These are phyloP conservation scores for Eurotiales sp. DNA, from an alignment of 2,329 filamentous ascomycete genomes.

Conservation along the genomic window DNA sequence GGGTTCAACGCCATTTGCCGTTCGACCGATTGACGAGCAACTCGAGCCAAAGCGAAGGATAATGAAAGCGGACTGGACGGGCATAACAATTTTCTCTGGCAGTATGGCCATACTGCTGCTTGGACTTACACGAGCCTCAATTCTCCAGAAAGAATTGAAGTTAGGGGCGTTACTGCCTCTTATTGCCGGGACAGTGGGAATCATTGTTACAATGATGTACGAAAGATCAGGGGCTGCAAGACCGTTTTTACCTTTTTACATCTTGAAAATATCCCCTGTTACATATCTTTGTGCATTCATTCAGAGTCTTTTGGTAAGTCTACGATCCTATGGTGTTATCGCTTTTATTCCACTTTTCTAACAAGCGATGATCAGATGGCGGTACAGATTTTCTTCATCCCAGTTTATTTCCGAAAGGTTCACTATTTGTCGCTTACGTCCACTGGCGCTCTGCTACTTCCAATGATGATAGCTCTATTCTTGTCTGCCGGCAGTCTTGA, in stretches of 20 bases:
- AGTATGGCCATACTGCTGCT: conserved; percentile 9
- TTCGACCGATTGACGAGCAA: conserved; percentile 7
- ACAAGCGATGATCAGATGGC: conserved; percentile 7
- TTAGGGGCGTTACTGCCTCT: conserved; percentile 6
- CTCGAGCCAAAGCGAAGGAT: conserved; percentile 1
- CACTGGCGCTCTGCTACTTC: conserved; percentile 1
- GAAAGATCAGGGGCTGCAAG: conserved; percentile 9
- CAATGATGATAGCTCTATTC: conserved; percentile 3
- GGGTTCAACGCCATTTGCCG: neutral
- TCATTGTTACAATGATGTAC: conserved; percentile 7
- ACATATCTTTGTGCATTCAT: conserved; percentile 10
- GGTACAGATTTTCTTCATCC: conserved; percentile 7
- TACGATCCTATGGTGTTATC: too few species aligned
- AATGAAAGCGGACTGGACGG: conserved; percentile 14
- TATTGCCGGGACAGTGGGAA: neutral
- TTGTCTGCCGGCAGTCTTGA: neutral
- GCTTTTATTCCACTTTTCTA: neutral
- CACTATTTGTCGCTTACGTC: conserved; percentile 1
- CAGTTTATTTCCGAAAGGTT: conserved; percentile 8
- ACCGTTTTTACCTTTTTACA: conserved; percentile 1
- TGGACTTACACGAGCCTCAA: conserved; percentile 6
- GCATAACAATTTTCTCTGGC: conserved; percentile 4
- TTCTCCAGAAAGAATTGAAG: neutral
- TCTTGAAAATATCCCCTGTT: conserved; percentile 2
- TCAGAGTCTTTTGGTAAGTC: conserved; percentile 13